Evolutionary conservation across 1,139 yeast species (phyloP), one percentile per base, ranked within the genome.

Genomic region (Nakaseomyces delphensis): DNA sequence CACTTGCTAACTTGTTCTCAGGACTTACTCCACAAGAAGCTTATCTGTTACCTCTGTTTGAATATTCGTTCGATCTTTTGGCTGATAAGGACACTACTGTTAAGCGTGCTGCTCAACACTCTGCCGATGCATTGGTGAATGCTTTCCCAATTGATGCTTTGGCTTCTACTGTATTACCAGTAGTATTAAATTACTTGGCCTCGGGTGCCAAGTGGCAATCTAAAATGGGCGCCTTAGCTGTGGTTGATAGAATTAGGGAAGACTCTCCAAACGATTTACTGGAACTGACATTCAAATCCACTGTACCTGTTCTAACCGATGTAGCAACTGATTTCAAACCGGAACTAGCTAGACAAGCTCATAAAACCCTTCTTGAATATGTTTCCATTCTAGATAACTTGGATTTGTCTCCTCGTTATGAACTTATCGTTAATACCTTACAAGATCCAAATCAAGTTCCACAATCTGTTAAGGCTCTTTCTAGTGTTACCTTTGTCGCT

Each of bases 401-500:
- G 66, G 98, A 91, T 69, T 76, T 91, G 57, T 77, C 80, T 45
- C 87, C 91, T 55, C 83, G 95, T 62, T 82, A 77, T 60, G 91
- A 86, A 51, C 68, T 86, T 48, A 86, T 91, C 60, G 83, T 85
- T 40, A 83, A 81, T 49, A 91, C 97, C 41, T 74, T 91, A 63
- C 86, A 94, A 40, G 84, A 91, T 60, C 97, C 97, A 38, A 73
- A 73, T 52, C 83, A 83, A 60, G 95, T 89, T 41, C 83, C 96
- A 45, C 83, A 79, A 47, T 87, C 96, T 65, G 85, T 91, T 64
- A 85, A 83, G 65, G 78, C 89, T 41, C 74, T 91, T 50, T 83
- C 96, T 2, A 84, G 94, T 39, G 97, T 91, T 43, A 91, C 98
- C 0, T 91, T 91, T 64, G 98, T 91, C 41, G 96, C 98, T 39